Conservation (phyloP, 345 rosid species). For the Eucalyptus marginata region DNA sequence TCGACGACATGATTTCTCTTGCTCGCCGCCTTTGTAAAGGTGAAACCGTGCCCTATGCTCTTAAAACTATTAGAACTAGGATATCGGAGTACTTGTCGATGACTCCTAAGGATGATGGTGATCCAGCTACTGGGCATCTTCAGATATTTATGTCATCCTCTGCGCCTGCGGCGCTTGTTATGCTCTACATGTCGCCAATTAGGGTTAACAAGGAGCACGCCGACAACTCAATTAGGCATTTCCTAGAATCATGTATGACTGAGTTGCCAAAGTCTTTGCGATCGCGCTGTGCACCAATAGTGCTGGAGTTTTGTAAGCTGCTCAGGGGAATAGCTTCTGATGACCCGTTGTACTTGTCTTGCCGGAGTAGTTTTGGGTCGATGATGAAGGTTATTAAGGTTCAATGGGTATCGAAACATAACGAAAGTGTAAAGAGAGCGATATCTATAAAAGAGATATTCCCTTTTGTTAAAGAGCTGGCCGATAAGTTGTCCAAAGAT, state of each 20-base stretch:
- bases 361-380: conserved; percentile 53
- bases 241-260: conserved; percentile 19
- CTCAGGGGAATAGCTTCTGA: conserved; percentile 37
- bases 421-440: conserved; percentile 6
- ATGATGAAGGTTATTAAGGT: conserved; percentile 39
- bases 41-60: conserved; percentile 5
- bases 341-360: conserved; percentile 43
- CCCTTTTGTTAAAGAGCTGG: conserved; percentile 66
- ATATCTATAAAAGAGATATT: conserved; percentile 38
- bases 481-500: conserved; percentile 28
- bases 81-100: conserved; percentile 25
- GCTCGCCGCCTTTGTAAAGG: conserved; percentile 26
- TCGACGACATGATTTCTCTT: conserved; percentile 42
- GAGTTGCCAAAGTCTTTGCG: conserved; percentile 27
- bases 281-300: conserved; percentile 37
- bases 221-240: conserved; percentile 37
- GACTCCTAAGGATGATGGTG: conserved; percentile 21
- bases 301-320: conserved; percentile 70
- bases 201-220: conserved; percentile 37
- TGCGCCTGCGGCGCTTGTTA: conserved; percentile 63
- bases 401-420: background rate
- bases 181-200: conserved; percentile 46
- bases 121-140: conserved; percentile 24
- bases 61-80: conserved; percentile 19
- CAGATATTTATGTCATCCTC: conserved; percentile 44